phyloP scores from a whole-genome alignment of 441 rosid species.

The Populus hybrid region DNA sequence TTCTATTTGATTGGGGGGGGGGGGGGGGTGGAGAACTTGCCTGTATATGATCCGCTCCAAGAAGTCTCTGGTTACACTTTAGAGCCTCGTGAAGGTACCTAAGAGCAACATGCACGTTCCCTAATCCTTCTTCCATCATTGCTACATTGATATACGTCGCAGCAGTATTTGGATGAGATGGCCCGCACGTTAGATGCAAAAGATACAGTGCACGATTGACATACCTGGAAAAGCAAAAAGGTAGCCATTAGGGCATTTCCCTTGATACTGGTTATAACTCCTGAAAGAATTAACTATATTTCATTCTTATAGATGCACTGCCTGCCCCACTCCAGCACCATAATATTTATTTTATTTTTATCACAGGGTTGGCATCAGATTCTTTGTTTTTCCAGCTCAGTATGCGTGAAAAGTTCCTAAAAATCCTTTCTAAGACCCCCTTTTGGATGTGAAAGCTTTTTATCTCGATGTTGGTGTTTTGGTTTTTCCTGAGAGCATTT shows the following conservation, averaged over 20 bases:
- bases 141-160: slow-evolving; percentile 76
- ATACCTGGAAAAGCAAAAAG: slow-evolving; percentile 38
- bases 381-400: neutral
- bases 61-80: slow-evolving; percentile 62
- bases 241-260: slow-evolving; percentile 1
- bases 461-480: neutral
- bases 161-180: slow-evolving; percentile 72
- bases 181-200: slow-evolving; percentile 62
- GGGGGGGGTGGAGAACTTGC: slow-evolving; percentile 17
- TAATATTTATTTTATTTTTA: neutral
- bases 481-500: neutral
- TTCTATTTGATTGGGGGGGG: neutral
- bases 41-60: slow-evolving; percentile 74
- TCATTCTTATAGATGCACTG: neutral
- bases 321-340: neutral
- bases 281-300: neutral
- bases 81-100: slow-evolving; percentile 73
- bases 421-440: neutral
- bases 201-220: slow-evolving; percentile 68
- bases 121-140: slow-evolving; percentile 81
- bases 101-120: slow-evolving; percentile 67
- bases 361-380: neutral
- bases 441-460: neutral
- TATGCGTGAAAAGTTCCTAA: neutral
- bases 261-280: neutral